Base-by-base conservation (phyloP, 2,329 filamentous ascomycete species). In the Salinomyces thailandicus region DNA sequence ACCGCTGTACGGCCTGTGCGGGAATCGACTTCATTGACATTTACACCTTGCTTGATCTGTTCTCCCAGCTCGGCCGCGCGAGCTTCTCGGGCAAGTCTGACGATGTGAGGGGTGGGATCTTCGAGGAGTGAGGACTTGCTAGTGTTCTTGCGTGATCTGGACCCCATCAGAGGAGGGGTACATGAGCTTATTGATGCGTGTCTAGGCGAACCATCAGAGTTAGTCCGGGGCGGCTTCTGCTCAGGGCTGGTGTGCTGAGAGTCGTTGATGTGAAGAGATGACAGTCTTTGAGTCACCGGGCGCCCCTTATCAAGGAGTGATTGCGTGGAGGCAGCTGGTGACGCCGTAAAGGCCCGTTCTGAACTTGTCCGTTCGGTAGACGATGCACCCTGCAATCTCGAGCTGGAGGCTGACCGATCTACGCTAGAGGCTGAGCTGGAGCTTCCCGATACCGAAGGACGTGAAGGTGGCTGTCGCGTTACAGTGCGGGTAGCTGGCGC, bases 11-110 rank as follows among this genome's bases (percentile, higher is more conserved):
- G 17, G 3, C 37, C 40, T 9, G 31, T 45, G 4, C 7, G 12
- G 5, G 33, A 16, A 24, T 45, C 43, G 16, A 17, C 27, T 18
- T 45, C 43, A 18, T 45, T 39, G 16, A 43, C 20, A 14, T 39
- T 35, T n/a, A 17, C 22, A n/a, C 36, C 37, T 26, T 37, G 15
- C 15, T 41, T 30, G 4, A 44, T 14, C 12, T 18, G 8, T 7
- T 26, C 15, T 8, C 9, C 2, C 8, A 44, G 26, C 6, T 38
- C 38, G n/a, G 33, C 19, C 9, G 36, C 15, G 9, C 38, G 35
- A 14, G 35, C 32, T 31, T 44, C 41, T 5, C 30, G 12, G 6
- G 22, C 37, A 8, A 37, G 34, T 18, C 29, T 33, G 13, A 34
- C 28, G 15, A 44, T 24, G 19, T 14, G 14, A 5, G 37, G 33